These are phyloP conservation scores for Ceratopteris richardii DNA, from an alignment of 75 land plant genomes.

Conservation along the genomic window DNA sequence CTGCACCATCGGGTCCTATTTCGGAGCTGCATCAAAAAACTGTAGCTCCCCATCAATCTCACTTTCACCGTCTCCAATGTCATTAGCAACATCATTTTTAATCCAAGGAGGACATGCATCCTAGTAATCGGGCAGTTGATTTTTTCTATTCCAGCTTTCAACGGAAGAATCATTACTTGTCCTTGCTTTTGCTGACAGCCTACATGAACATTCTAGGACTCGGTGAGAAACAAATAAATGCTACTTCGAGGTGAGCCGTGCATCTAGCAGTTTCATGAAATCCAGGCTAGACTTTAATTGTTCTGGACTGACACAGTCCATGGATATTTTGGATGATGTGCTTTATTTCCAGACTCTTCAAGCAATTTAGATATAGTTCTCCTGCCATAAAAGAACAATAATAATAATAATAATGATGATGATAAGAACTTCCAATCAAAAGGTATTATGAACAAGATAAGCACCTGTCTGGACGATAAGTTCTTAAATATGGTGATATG, in stretches of 20 bases:
- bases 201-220: slow-evolving; percentile 66
- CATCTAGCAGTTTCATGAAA: slow-evolving; percentile 31
- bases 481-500: slow-evolving; percentile 46
- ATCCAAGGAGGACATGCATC: slow-evolving; percentile 58
- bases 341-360: slow-evolving; percentile 28
- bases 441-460: too few relatives aligned
- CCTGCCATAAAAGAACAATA: too few relatives aligned
- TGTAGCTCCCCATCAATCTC: slow-evolving; percentile 28
- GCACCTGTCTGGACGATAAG: slow-evolving; percentile 83
- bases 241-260: slow-evolving; percentile 36
- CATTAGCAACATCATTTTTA: slow-evolving; percentile 8
- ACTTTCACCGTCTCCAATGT: slow-evolving; percentile 7
- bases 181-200: slow-evolving; percentile 9
- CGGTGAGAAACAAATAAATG: slow-evolving; percentile 62
- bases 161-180: slow-evolving; percentile 1
- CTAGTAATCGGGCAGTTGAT: slow-evolving; percentile 14
- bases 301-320: slow-evolving; percentile 50
- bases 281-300: slow-evolving; percentile 44
- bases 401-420: too few relatives aligned
- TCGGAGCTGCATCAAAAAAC: slow-evolving; percentile 11
- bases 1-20: slow-evolving; percentile 14
- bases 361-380: slow-evolving; percentile 39
- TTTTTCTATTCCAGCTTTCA: not conserved
- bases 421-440: too few relatives aligned
- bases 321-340: slow-evolving; percentile 45